Base-by-base conservation (phyloP, 2,329 filamentous ascomycete species). In the Epichloe scottii region DNA sequence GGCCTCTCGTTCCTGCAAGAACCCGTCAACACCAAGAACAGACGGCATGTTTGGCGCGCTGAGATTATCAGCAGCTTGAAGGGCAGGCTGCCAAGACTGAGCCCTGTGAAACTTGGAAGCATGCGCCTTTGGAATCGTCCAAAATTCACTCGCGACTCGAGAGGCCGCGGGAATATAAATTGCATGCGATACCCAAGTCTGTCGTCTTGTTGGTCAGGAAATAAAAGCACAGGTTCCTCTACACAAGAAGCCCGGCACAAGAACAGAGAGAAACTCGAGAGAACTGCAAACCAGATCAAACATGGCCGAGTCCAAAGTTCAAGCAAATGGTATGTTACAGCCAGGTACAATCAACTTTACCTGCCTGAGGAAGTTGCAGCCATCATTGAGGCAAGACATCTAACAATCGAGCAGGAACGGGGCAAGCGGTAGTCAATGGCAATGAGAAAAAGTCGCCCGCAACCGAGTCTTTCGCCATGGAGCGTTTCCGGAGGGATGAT, bases 401-500 rank as follows among this genome's bases (percentile, higher is more conserved):
- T 40, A 1, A 21, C 15, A 15, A 33, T 6, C 4, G 15, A 41
- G 15, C 26, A 48, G 37, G 17, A 48, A 15, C 26, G 10, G 38
- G 30, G 17, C 38, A 26, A 23, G 37, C 23, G 45, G 26, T 26
- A 19, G 46, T 33, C 3, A 21, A 48, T 37, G 30, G 38, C 14
- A 11, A 6, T 17, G 21, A 41, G 12, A 49, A 49, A 15, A 7
- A 39, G 19, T 39, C 50, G 5, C 30, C 30, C 15, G 33, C 40
- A 21, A 35, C 44, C 23, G 23, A 15, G 4, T 48, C 51, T 10
- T 50, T 44, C 21, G 39, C 44, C 3, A 48, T 50, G 15, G 48
- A 53, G 38, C 37, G 51, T 19, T 53, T 50, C 30, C 44, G 44
- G 21, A 38, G 11, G 12, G 45, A 53, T 15, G 51, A 49, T 1